Evolutionary conservation across 768 basidiomycete genomes (phyloP).

Genomic region (Leccinum subtestaceum): DNA sequence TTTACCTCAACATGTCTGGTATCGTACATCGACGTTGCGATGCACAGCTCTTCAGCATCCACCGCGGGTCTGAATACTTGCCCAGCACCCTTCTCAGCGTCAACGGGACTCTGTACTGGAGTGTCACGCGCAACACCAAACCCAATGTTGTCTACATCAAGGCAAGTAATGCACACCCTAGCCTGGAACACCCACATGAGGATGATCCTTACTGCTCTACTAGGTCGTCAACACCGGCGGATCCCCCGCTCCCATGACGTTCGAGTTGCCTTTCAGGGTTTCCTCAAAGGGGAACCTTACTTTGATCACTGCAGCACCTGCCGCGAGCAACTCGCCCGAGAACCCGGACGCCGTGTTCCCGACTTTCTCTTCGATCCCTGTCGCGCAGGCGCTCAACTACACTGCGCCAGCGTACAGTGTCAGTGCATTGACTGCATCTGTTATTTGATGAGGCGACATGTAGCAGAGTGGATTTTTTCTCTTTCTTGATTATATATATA

Average conservation of each 20-base stretch:
- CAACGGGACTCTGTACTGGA: slow-evolving; percentile 59
- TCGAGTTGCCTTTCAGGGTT: slow-evolving; percentile 53
- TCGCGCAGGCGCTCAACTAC: slow-evolving; percentile 45
- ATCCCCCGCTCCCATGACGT: slow-evolving; percentile 40
- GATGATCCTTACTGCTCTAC: neutral
- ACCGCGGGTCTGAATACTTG: slow-evolving; percentile 58
- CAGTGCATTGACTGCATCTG: slow-evolving; percentile 22
- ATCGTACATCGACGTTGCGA: neutral
- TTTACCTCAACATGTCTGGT: neutral
- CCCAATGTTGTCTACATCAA: slow-evolving; percentile 50
- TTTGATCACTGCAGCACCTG: neutral
- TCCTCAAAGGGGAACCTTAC: slow-evolving; percentile 18
- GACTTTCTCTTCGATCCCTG: neutral
- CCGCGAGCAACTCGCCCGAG: neutral
- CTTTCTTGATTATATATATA: neutral
- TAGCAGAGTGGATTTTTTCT: neutral
- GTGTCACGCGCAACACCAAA: slow-evolving; percentile 37
- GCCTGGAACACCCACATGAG: neutral
- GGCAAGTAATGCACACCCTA: slow-evolving; percentile 27
- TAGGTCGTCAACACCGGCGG: slow-evolving; percentile 53
- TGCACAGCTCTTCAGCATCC: slow-evolving; percentile 55
- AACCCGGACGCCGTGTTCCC: neutral
- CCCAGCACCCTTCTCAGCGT: slow-evolving; percentile 54
- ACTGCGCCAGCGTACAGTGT: slow-evolving; percentile 47
- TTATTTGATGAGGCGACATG: neutral